These are phyloP conservation scores for Solanum medicagineum DNA, from an alignment of 257 asterid species.

Conservation along the genomic window DNA sequence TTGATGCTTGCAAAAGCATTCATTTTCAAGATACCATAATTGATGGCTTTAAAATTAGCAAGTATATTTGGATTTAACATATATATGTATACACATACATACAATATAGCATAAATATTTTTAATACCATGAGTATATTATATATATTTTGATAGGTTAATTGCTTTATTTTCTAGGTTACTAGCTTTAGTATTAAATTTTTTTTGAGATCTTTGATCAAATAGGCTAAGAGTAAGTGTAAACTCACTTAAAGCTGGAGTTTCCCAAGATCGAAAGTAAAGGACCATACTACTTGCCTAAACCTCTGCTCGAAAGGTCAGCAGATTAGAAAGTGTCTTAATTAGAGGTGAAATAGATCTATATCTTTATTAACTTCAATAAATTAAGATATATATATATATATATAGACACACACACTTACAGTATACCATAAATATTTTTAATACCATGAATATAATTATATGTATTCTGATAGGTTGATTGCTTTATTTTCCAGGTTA, in stretches of 20 bases:
- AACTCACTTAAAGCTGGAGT: background rate
- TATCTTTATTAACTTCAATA: background rate
- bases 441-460: background rate
- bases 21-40: conserved; percentile 11
- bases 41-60: background rate
- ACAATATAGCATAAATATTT: background rate
- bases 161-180: background rate
- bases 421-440: too few species aligned
- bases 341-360: background rate
- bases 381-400: background rate
- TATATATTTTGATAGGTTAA: background rate
- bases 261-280: background rate
- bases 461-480: background rate
- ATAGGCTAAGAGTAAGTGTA: background rate
- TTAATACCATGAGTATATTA: background rate
- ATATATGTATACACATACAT: too few species aligned
- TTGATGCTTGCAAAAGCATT: conserved; percentile 18
- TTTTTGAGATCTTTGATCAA: background rate
- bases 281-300: background rate
- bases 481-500: background rate
- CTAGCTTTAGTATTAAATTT: background rate
- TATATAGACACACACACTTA: too few species aligned
- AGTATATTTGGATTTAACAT: background rate
- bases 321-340: background rate
- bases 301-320: background rate